phyloP scores from a whole-genome alignment of 139 green algal genomes.

The Tetraselmis chui region DNA sequence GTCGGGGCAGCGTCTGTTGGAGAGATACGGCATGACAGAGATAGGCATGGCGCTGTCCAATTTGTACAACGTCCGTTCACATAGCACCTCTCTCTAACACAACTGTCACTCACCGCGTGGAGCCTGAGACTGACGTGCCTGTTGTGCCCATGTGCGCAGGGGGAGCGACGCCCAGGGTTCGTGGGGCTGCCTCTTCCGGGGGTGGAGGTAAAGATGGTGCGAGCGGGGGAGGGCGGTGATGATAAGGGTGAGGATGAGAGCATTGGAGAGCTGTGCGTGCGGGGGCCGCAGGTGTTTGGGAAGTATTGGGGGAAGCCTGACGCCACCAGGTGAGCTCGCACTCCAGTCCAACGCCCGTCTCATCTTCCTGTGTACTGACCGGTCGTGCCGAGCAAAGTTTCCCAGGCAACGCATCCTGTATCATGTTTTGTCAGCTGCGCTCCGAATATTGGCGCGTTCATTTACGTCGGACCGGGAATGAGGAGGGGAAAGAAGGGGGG shows the following conservation, averaged over 20 bases:
- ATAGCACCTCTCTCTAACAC: not conserved
- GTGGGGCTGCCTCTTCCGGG: constrained; percentile 83
- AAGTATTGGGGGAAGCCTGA: constrained; percentile 80
- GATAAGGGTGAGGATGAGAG: constrained; percentile 4
- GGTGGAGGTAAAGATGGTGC: constrained; percentile 47
- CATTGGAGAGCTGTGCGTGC: constrained; percentile 63
- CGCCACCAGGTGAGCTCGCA: constrained; percentile 43
- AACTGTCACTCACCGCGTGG: too few species aligned
- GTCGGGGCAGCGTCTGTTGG: constrained; percentile 64
- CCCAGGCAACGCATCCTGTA: too few species aligned
- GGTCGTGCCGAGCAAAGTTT: too few species aligned
- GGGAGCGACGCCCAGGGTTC: constrained; percentile 53
- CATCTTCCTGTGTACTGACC: too few species aligned
- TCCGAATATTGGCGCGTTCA: too few species aligned
- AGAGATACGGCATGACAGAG: constrained; percentile 98
- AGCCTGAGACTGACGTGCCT: not conserved
- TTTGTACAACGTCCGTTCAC: constrained; percentile 35
- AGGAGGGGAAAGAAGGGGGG: too few species aligned
- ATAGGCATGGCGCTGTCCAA: constrained; percentile 95
- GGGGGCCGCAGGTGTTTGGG: constrained; percentile 66
- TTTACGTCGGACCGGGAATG: too few species aligned
- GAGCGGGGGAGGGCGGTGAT: constrained; percentile 5
- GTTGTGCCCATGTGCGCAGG: constrained; percentile 13
- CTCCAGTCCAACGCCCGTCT: too few species aligned
- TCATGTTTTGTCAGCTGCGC: too few species aligned